Percentiles rank a stretch among this genome's conserved stretches.
Conservation (phyloP, 2,329 filamentous ascomycete species). For the Aspergillus fumigatus region DNA sequence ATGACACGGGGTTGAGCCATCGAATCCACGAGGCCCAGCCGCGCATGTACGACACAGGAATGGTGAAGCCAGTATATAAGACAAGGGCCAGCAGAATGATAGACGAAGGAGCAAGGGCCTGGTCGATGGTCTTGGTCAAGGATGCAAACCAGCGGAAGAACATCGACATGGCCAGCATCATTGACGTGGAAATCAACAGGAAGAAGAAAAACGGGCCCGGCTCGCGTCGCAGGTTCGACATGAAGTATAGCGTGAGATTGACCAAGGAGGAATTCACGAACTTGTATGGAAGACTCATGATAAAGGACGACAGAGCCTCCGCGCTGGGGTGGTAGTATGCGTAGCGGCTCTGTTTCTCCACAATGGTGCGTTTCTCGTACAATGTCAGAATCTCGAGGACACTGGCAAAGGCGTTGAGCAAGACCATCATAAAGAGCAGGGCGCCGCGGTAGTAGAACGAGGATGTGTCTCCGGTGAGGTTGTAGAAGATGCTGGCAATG, state of each 20-base stretch:
- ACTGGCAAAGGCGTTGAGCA: slow-evolving; percentile 76
- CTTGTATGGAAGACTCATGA: slow-evolving; percentile 62
- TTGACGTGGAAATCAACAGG: slow-evolving; percentile 66
- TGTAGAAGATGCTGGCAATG: slow-evolving; percentile 73
- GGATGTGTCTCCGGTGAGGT: slow-evolving; percentile 58
- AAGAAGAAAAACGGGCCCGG: slow-evolving; percentile 78
- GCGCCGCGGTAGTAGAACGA: slow-evolving; percentile 74
- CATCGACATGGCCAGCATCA: slow-evolving; percentile 73
- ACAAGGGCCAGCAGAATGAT: slow-evolving; percentile 36
- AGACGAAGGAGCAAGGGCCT: slow-evolving; percentile 51
- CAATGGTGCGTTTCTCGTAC: slow-evolving; percentile 11
- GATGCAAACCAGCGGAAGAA: slow-evolving; percentile 76
- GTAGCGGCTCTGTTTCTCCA: slow-evolving; percentile 14
- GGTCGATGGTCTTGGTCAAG: slow-evolving; percentile 59
- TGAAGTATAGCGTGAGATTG: slow-evolving; percentile 76
- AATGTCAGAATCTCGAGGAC: slow-evolving; percentile 54
- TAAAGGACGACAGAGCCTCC: slow-evolving; percentile 1
- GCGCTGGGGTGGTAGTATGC: slow-evolving; percentile 16
- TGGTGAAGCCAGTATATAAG: slow-evolving; percentile 45
- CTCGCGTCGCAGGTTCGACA: slow-evolving; percentile 71
- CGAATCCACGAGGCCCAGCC: slow-evolving; percentile 76
- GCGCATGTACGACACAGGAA: slow-evolving; percentile 56
- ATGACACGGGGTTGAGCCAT: slow-evolving; percentile 71
- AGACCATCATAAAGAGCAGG: slow-evolving; percentile 75
- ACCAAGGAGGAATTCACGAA: slow-evolving; percentile 67